phyloP scores from a whole-genome alignment of 140 eudicot genomes.

The Erigeron philadelphicus region DNA sequence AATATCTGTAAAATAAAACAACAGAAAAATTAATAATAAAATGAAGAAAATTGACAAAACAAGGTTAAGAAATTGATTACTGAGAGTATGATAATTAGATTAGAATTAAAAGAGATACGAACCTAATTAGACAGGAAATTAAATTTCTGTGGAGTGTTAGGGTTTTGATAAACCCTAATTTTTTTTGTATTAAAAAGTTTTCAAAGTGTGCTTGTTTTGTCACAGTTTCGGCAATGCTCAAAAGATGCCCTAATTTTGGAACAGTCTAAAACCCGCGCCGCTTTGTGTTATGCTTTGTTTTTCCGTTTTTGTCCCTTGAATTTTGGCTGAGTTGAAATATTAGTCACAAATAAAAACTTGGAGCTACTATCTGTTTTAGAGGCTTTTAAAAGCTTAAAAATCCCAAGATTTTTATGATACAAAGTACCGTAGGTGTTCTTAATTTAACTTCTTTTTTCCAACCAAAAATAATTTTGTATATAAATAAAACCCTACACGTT shows the following conservation, averaged over 20 bases:
- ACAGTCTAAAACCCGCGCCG: constrained; percentile 30
- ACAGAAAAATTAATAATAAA: neutral
- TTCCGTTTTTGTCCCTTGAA: no score
- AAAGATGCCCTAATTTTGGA: constrained; percentile 30
- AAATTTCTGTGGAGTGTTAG: neutral
- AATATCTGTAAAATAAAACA: constrained; percentile 11
- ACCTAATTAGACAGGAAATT: constrained; percentile 19
- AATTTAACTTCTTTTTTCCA: no score
- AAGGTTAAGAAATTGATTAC: neutral
- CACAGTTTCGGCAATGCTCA: constrained; percentile 2
- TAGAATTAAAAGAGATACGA: neutral
- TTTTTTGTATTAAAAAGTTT: neutral
- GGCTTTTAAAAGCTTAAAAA: no score
- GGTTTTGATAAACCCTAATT: constrained; percentile 32
- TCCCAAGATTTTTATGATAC: no score
- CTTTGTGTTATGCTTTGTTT: neutral
- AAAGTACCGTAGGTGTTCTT: no score
- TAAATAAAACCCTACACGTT: no score
- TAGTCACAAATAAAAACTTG: no score
- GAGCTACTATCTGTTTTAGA: no score
- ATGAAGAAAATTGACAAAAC: constrained; percentile 8
- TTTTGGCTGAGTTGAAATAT: no score
- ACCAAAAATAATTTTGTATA: no score
- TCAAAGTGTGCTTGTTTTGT: neutral
- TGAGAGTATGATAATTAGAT: neutral